phyloP scores from a whole-genome alignment of 2,329 filamentous ascomycete species.

The Peltaster fructicola region DNA sequence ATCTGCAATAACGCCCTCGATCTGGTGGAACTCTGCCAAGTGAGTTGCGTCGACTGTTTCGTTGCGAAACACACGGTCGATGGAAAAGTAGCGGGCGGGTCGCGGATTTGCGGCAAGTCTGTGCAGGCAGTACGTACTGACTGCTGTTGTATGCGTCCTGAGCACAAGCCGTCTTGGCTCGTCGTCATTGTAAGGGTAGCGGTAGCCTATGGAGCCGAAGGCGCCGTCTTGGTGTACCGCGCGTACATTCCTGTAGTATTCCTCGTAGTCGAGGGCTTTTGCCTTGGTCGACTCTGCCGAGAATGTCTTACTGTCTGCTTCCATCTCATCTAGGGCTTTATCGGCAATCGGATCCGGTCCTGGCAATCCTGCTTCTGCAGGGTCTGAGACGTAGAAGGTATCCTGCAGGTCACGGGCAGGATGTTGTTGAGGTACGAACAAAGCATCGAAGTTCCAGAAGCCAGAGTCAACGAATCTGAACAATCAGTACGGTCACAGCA shows the following conservation, averaged over 20 bases:
- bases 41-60: conserved; percentile 95
- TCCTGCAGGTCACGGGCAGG: conserved; percentile 94
- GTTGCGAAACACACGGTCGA: conserved; percentile 95
- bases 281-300: conserved; percentile 24
- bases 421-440: conserved; percentile 95
- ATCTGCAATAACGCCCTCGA: conserved; percentile 96
- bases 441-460: conserved; percentile 97
- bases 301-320: conserved; percentile 32
- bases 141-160: conserved; percentile 87
- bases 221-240: conserved; percentile 81
- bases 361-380: conserved; percentile 51
- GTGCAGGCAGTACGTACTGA: conserved; percentile 79
- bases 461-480: conserved; percentile 76
- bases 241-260: conserved; percentile 77
- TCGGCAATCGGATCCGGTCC: conserved; percentile 36
- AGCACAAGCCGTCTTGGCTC: conserved; percentile 78
- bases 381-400: conserved; percentile 95
- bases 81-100: conserved; percentile 92
- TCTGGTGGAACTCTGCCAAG: conserved; percentile 94
- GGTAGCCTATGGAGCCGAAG: conserved; percentile 89
- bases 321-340: conserved; percentile 31
- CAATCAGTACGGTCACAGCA: too few relatives aligned
- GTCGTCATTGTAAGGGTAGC: conserved; percentile 80
- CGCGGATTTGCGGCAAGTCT: conserved; percentile 70
- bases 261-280: conserved; percentile 46